These are phyloP conservation scores for Penicillium antarcticum DNA, from an alignment of 495 filamentous ascomycete species.

Conservation along the genomic window DNA sequence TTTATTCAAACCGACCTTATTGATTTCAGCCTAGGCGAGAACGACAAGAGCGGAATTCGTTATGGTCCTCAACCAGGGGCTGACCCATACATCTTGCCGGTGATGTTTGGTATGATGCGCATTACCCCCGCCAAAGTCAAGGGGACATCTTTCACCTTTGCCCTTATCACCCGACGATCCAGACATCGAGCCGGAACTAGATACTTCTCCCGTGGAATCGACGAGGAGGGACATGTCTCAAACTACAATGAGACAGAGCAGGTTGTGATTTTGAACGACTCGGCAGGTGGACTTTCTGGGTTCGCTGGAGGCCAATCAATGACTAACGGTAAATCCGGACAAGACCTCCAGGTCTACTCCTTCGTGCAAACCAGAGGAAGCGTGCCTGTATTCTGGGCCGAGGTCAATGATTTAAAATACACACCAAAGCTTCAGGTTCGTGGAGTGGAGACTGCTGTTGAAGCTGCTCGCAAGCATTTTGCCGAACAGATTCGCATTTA, in stretches of 20 bases:
- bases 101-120: slow-evolving; percentile 91
- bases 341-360: slow-evolving; percentile 82
- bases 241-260: slow-evolving; percentile 99
- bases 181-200: slow-evolving; percentile 84
- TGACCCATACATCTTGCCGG: slow-evolving; percentile 91
- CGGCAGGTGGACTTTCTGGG: slow-evolving; percentile 66
- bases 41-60: slow-evolving; percentile 43
- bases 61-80: slow-evolving; percentile 68
- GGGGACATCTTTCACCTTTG: slow-evolving; percentile 75
- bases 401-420: slow-evolving; percentile 86
- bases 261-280: slow-evolving; percentile 80
- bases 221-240: slow-evolving; percentile 87
- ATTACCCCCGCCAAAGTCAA: slow-evolving; percentile 81
- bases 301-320: slow-evolving; percentile 74
- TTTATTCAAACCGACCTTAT: slow-evolving; percentile 91
- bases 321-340: slow-evolving; percentile 66
- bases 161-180: slow-evolving; percentile 82
- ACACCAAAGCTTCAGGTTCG: slow-evolving; percentile 85
- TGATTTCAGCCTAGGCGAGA: slow-evolving; percentile 62
- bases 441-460: slow-evolving; percentile 73
- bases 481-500: slow-evolving; percentile 87
- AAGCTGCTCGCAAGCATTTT: slow-evolving; percentile 82
- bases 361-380: slow-evolving; percentile 96
- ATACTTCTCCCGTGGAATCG: slow-evolving; percentile 91
- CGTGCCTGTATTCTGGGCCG: slow-evolving; percentile 91